A percentile compares a stretch with the other conserved stretches of the same genome.
Conservation (phyloP, 345 rosid species). For the Heritiera littoralis region DNA sequence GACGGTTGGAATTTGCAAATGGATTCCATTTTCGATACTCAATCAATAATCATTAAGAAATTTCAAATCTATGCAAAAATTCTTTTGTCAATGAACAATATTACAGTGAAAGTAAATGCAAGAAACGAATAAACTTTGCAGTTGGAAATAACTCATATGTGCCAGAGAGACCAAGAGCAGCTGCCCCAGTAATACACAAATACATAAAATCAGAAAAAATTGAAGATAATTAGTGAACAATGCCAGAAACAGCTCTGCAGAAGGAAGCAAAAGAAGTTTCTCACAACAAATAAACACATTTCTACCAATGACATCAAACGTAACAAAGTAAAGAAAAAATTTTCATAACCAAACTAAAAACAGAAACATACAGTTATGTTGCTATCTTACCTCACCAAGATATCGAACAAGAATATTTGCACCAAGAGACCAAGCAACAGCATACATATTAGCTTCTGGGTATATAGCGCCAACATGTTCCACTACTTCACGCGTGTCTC, state of each 20-base stretch:
- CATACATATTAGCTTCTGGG: constrained; percentile 81
- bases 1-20: background rate
- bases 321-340: background rate
- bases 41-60: background rate
- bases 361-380: background rate
- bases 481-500: constrained; percentile 78
- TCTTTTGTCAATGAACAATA: too few species aligned
- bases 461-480: constrained; percentile 53
- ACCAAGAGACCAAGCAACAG: constrained; percentile 97
- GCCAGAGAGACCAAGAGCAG: background rate
- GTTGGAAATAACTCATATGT: background rate
- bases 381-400: constrained; percentile 63
- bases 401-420: constrained; percentile 90
- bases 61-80: too few species aligned
- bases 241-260: background rate
- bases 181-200: background rate
- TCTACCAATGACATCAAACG: background rate
- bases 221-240: background rate
- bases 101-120: background rate
- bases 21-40: background rate
- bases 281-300: constrained; percentile 9
- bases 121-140: background rate
- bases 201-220: background rate
- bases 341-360: background rate
- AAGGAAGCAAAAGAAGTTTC: background rate